A percentile compares a stretch with the other conserved stretches of the same genome.
phyloP scores from a whole-genome alignment of 1,139 yeast genomes.

The Saccharomyces hybrid region DNA sequence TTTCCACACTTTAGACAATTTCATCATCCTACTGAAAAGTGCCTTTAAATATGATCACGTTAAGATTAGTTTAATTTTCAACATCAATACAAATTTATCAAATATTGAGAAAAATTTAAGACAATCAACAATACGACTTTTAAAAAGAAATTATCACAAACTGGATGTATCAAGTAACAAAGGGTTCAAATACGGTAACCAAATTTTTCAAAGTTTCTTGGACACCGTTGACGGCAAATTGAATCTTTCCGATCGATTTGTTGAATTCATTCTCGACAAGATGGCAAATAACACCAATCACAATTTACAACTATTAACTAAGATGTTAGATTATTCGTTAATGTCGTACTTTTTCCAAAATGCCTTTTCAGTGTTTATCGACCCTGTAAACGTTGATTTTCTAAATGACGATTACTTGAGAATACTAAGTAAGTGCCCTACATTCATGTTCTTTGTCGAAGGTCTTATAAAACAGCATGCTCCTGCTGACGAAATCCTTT shows the following conservation, averaged over 20 bases:
- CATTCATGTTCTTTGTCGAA: constrained; percentile 39
- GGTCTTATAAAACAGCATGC: constrained; percentile 27
- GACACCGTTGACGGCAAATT: constrained; percentile 32
- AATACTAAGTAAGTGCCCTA: constrained; percentile 41
- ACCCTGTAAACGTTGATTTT: constrained; percentile 33
- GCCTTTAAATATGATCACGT: constrained; percentile 25
- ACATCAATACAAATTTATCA: constrained; percentile 29
- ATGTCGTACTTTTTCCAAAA: constrained; percentile 68
- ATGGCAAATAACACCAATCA: constrained; percentile 31
- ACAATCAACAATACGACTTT: constrained; percentile 27
- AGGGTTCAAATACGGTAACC: constrained; percentile 30
- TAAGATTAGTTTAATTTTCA: constrained; percentile 26
- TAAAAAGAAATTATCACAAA: constrained; percentile 23
- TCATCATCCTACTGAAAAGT: constrained; percentile 23
- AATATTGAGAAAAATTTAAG: constrained; percentile 30
- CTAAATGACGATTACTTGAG: constrained; percentile 33
- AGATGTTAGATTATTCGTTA: constrained; percentile 52
- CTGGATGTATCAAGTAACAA: constrained; percentile 30
- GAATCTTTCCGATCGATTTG: constrained; percentile 28
- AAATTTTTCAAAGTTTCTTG: constrained; percentile 29
- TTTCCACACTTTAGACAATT: constrained; percentile 24
- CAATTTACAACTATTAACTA: constrained; percentile 34
- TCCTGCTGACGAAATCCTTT: constrained; percentile 22
- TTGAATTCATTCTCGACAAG: constrained; percentile 26
- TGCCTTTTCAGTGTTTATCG: constrained; percentile 47